Evolutionary conservation across 768 basidiomycete species (phyloP).

Genomic region (Suillus ampliporus): DNA sequence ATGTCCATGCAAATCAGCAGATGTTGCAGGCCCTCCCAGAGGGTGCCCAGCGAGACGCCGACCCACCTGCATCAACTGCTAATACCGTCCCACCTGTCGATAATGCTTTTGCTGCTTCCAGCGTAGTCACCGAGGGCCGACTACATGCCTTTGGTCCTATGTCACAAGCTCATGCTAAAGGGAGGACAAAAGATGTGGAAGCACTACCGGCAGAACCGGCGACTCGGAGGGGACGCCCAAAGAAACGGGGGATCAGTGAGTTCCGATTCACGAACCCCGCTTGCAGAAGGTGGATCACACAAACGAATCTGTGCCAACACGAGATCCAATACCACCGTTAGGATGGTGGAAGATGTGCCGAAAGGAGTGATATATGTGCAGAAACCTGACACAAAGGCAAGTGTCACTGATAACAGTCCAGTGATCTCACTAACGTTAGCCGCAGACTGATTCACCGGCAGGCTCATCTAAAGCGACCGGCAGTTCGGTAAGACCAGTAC

Average conservation of each 20-base stretch:
- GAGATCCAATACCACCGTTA: not conserved
- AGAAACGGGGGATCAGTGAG: not conserved
- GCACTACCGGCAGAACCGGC: not conserved
- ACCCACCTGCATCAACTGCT: not conserved
- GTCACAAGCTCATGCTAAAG: not conserved
- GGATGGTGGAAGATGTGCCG: not conserved
- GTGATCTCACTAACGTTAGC: not conserved
- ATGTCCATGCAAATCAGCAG: not conserved
- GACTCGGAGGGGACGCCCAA: not conserved
- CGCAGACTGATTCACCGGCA: not conserved
- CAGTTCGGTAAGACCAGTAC: constrained; percentile 2
- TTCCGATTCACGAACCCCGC: not conserved
- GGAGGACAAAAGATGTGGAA: not conserved
- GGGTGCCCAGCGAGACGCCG: not conserved
- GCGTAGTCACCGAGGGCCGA: not conserved
- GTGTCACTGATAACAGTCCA: not conserved
- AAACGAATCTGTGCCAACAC: not conserved
- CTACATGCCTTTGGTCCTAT: not conserved
- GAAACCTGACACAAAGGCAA: not conserved
- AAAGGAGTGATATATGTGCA: not conserved
- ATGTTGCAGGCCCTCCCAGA: not conserved
- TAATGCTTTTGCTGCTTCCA: not conserved
- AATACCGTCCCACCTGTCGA: too few relatives aligned
- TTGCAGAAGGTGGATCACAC: not conserved
- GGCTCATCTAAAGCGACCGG: not conserved